Evolutionary conservation across 768 basidiomycete species (phyloP), one percentile per base, ranked within the genome.

Genomic region (Lentinula detonsa): DNA sequence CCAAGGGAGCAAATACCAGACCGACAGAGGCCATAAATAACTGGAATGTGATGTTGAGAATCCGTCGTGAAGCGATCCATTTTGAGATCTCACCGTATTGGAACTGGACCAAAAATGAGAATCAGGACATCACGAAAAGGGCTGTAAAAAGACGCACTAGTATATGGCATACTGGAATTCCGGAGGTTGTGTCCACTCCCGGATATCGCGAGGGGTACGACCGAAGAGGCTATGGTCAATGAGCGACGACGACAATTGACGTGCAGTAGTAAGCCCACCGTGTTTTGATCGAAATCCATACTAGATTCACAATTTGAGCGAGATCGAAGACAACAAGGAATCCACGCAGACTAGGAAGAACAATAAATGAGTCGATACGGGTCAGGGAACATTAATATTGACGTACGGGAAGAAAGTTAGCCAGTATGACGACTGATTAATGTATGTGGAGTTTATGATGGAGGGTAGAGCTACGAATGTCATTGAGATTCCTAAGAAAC

Each of bases 271-370:
- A n/a, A 2, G 75, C 85, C 42, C 69, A 91, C 90, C 77, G 84
- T 18, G 90, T 94, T 76, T 87, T 89, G 78, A 95, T 79, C n/a
- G 85, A 89, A 45, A 90, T 79, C 84, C 86, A 90, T 39, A 95
- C 66, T 28, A 99, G 80, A 69, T 97, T 97, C 74, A 98, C 73
- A 55, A 98, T 85, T 74, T 99, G 97, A 5, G 97, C 96, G 37
- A 99, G 78, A 71, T 99, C 97, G 69, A 98, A 98, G 60, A 98
- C 78, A 9, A 86, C 90, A 45, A 98, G 82, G 83, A 98, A 97
- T 28, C 95, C 97, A 70, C 96, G 92, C 40, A 98, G 79, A 6
- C 91, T 93, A 65, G 28, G 21, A 3, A 28, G 37, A 42, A 56
- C 21, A 5, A 51, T 58, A 28, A 43, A n/a, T 37, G 33, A 48